These are phyloP conservation scores for Chrysoporthe puriensis DNA, from an alignment of 2,329 filamentous ascomycete species.

Conservation along the genomic window DNA sequence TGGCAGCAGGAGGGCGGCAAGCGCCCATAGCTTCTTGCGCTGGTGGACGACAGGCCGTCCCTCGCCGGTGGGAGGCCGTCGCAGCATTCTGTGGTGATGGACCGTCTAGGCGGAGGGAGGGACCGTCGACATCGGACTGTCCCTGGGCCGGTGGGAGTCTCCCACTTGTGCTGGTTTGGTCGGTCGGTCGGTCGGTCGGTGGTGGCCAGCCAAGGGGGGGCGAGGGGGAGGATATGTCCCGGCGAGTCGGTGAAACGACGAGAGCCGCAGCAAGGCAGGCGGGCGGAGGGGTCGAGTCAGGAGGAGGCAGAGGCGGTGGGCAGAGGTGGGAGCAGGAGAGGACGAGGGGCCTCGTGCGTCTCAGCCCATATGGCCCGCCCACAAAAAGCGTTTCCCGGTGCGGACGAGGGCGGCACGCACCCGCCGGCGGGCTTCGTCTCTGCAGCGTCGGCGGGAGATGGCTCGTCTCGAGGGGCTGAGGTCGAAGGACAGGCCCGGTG, in stretches of 20 bases:
- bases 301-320: not conserved
- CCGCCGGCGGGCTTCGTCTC: not conserved
- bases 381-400: not conserved
- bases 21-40: slow-evolving; percentile 47
- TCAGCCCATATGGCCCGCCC: slow-evolving; percentile 4
- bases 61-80: slow-evolving; percentile 57
- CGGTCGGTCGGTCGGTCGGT: not conserved
- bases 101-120: slow-evolving; percentile 23
- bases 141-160: slow-evolving; percentile 1
- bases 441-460: not conserved
- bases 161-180: not conserved
- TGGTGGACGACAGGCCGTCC: slow-evolving; percentile 49
- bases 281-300: not conserved
- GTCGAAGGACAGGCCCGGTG: not conserved
- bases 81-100: slow-evolving; percentile 51
- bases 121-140: slow-evolving; percentile 27
- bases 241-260: slow-evolving; percentile 6
- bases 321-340: not conserved
- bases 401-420: not conserved
- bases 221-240: not conserved
- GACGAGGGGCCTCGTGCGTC: not conserved
- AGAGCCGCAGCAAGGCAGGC: not conserved
- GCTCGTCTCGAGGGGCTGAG: not conserved
- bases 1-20: slow-evolving; percentile 55
- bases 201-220: not conserved